Conservation (phyloP, 192 early-diverging fungal species). For the Linnemannia zychae region DNA sequence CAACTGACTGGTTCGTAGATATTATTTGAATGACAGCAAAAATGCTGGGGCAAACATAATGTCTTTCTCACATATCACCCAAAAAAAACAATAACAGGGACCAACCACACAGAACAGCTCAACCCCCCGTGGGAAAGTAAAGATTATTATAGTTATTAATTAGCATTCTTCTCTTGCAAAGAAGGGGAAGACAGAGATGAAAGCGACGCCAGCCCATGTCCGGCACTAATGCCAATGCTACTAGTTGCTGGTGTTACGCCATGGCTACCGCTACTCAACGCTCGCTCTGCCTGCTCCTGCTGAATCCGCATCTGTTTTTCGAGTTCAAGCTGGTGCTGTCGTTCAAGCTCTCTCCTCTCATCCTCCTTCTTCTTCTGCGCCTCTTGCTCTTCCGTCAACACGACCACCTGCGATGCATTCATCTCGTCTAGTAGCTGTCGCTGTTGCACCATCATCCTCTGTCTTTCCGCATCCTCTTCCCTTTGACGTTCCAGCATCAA, state of each 20-base stretch:
- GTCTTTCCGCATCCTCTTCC: slow-evolving; percentile 34
- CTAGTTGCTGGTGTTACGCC: too few species aligned
- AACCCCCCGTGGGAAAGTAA: background rate
- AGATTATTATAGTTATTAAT: background rate
- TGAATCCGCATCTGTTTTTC: slow-evolving; percentile 41
- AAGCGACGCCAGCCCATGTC: background rate
- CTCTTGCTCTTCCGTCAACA: slow-evolving; percentile 21
- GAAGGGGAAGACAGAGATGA: background rate
- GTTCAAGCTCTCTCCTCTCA: slow-evolving; percentile 20
- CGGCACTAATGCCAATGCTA: too few species aligned
- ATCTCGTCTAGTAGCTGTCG: slow-evolving; percentile 19
- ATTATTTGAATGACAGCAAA: too few species aligned
- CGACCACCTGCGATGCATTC: background rate
- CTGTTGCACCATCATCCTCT: slow-evolving; percentile 27
- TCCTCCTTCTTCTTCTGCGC: slow-evolving; percentile 10
- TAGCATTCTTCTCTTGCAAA: background rate
- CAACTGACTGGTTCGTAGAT: too few species aligned
- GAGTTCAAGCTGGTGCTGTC: slow-evolving; percentile 33
- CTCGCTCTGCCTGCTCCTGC: slow-evolving; percentile 18
- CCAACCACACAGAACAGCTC: too few species aligned
- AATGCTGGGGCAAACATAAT: too few species aligned
- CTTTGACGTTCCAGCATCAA: slow-evolving; percentile 39
- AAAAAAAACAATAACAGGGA: background rate
- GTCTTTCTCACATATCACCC: background rate
- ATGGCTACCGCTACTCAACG: background rate